Conservation (phyloP, 106 monocot genomes). For the Dioscorea alata region DNA sequence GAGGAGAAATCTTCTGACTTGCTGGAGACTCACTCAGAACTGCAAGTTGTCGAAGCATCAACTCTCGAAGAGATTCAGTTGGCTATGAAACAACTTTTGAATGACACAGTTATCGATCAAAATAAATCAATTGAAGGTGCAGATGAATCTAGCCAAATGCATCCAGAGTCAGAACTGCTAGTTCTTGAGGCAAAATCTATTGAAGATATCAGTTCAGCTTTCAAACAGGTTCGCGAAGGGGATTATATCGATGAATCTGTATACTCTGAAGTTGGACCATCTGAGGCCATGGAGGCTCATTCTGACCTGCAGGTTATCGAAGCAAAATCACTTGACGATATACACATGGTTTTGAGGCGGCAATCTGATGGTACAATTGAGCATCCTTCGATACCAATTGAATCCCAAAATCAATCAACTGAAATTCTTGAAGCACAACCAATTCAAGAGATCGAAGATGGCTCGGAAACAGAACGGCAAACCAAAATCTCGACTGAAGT, state of each 20-base stretch:
- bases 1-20: neutral
- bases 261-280: neutral
- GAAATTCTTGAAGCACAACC: neutral
- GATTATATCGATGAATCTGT: neutral
- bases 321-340: neutral
- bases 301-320: neutral
- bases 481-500: no score
- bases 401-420: neutral
- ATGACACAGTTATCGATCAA: neutral
- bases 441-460: neutral
- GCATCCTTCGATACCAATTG: no score
- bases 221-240: neutral
- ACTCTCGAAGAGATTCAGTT: constrained; percentile 19
- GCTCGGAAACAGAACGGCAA: no score
- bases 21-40: neutral
- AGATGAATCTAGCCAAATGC: constrained; percentile 10
- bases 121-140: neutral
- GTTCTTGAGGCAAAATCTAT: neutral
- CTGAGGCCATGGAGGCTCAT: neutral
- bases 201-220: neutral
- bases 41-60: constrained; percentile 16
- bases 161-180: neutral
- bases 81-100: constrained; percentile 3
- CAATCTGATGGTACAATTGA: neutral
- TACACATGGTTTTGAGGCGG: neutral